Percentiles rank a stretch among this genome's conserved stretches.
These are phyloP conservation scores for Gremmenia infestans DNA, from an alignment of 2,329 filamentous ascomycete genomes.

Conservation along the genomic window DNA sequence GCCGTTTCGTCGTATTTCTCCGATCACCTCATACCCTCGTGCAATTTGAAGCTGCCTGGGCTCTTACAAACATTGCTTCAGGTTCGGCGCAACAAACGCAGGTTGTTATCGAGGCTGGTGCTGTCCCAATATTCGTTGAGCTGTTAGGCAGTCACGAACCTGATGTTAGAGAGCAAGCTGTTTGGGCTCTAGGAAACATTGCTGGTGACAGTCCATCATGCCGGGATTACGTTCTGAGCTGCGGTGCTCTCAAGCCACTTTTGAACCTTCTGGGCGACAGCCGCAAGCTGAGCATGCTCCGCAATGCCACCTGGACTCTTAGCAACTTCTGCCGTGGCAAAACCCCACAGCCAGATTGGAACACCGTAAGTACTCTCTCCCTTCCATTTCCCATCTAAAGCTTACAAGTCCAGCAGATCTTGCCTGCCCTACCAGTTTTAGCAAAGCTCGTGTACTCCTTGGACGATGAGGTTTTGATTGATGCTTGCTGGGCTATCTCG, in stretches of 20 bases:
- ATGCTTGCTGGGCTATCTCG: conserved; percentile 99
- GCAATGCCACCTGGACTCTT: conserved; percentile 97
- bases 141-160: conserved; percentile 92
- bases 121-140: conserved; percentile 97
- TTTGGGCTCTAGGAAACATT: conserved; percentile 98
- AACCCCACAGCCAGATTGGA: conserved; percentile 97
- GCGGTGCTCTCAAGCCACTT: conserved; percentile 85
- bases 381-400: conserved; percentile 16
- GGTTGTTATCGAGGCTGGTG: conserved; percentile 96
- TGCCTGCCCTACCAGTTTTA: conserved; percentile 88
- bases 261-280: conserved; percentile 89
- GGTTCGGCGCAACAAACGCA: conserved; percentile 96
- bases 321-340: conserved; percentile 99
- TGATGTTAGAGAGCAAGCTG: conserved; percentile 95
- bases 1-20: conserved; percentile 96
- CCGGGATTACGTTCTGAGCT: conserved; percentile 91
- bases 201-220: conserved; percentile 96
- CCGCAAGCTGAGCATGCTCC: conserved; percentile 97
- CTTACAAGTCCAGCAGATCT: conserved; percentile 58
- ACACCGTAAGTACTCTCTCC: conserved; percentile 61
- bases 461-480: conserved; percentile 96
- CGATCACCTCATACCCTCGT: conserved; percentile 96
- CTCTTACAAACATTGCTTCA: conserved; percentile 97
- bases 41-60: conserved; percentile 98
- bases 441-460: conserved; percentile 97